Base-by-base conservation (phyloP, 345 rosid species). In the Ricinus communis region DNA sequence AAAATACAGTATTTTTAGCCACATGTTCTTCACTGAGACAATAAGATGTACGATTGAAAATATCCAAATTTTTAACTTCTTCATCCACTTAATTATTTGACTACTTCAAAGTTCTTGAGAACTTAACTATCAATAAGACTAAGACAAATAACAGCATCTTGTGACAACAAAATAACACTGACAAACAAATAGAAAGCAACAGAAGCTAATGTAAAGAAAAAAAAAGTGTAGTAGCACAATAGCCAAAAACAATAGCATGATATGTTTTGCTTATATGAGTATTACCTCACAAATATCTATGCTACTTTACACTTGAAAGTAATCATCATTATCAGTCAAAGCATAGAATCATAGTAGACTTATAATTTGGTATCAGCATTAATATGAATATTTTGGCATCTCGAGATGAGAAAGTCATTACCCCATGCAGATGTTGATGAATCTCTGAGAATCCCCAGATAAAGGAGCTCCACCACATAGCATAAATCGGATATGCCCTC, bases 391-490 rank as follows among this genome's bases (percentile, higher is more conserved):
- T 33, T 25, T 5, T 49, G 51, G 50, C 27, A 74, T 57, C 21
- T 43, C 6, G 40, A 65, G 40, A 57, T 33, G 66, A 71, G 24
- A 60, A 69, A 68, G 47, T 43, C 41, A 59, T 82, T 88, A 93
- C 98, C 98, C 96, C 79, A 91, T 80, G 82, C 98, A 93, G 62
- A 91, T 85, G 83, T 93, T 93, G 80, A 90, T 87, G 82, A 93
- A 93, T 62, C 91, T 84, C 78, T 93, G 98, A 0, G 97, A 81
- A 77, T 90, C 88, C 28, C 86, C 81, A 68, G 97, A 91, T 49
- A 91, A 78, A 79, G 98, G 98, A 81, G 98, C 98, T 53, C 98
- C 97, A 71, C 97, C 98, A 76, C 85, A 82, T 30, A 93, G 85
- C 84, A 93, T 86, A 77, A 85, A 83, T 38, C 94, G 83, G 60